These are phyloP conservation scores for Fusarium anthophilum DNA, from an alignment of 2,329 filamentous ascomycete genomes.

Conservation along the genomic window DNA sequence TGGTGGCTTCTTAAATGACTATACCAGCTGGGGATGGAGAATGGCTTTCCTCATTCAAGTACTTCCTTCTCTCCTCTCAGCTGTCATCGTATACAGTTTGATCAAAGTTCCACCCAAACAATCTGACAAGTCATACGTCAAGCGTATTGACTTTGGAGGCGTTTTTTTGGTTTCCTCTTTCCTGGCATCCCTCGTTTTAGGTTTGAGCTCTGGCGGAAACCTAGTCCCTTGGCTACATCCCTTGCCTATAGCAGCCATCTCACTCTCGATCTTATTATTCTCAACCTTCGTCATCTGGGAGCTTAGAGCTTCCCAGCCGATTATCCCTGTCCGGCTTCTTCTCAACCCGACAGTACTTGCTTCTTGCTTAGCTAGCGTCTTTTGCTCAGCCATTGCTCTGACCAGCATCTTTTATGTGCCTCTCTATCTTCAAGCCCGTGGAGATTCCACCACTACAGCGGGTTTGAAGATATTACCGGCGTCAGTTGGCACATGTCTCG, in stretches of 20 bases:
- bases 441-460: conserved; percentile 70
- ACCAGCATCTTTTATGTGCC: conserved; percentile 65
- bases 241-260: conserved; percentile 70
- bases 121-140: conserved; percentile 69
- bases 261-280: conserved; percentile 67
- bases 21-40: background rate
- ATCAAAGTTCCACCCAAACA: conserved; percentile 71
- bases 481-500: conserved; percentile 71
- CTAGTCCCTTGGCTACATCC: conserved; percentile 82
- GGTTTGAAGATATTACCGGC: conserved; percentile 74
- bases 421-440: conserved; percentile 78
- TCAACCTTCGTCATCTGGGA: conserved; percentile 73
- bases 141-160: conserved; percentile 78
- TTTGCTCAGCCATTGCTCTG: conserved; percentile 77
- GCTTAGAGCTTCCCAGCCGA: conserved; percentile 67
- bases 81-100: background rate
- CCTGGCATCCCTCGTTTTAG: conserved; percentile 74
- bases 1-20: conserved; percentile 1
- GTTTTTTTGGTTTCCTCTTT: conserved; percentile 67
- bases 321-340: conserved; percentile 80
- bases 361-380: conserved; percentile 77
- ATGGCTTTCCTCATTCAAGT: background rate
- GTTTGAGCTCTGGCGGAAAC: conserved; percentile 75
- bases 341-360: conserved; percentile 74
- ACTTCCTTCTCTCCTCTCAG: background rate